Evolutionary conservation across 106 monocot species (phyloP).

Genomic region (Dioscorea dumetorum): DNA sequence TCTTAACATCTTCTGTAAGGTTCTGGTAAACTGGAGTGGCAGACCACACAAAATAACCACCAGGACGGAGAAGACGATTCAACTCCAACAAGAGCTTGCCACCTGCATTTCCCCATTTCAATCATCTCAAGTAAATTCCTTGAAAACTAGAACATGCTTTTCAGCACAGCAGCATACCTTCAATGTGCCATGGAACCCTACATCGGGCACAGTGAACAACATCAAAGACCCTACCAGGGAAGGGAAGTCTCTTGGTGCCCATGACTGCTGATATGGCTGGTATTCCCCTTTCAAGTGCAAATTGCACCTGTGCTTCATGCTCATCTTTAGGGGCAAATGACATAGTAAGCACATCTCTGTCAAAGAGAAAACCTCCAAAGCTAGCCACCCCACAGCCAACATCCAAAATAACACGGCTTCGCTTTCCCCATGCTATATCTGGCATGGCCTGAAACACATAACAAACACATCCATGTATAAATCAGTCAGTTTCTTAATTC

Average conservation of each 20-base stretch:
- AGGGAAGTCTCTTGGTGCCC: constrained; percentile 90
- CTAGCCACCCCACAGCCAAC: constrained; percentile 96
- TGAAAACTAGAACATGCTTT: background rate
- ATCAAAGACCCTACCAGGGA: constrained; percentile 77
- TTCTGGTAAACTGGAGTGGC: constrained; percentile 83
- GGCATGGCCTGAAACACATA: constrained; percentile 38
- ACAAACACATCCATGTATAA: background rate
- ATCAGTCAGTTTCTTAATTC: background rate
- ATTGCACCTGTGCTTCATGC: constrained; percentile 94
- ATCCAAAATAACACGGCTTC: constrained; percentile 62
- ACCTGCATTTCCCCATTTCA: constrained; percentile 34
- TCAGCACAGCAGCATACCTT: constrained; percentile 37
- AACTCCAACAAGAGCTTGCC: constrained; percentile 86
- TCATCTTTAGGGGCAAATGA: constrained; percentile 98
- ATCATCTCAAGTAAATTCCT: background rate
- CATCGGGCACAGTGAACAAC: constrained; percentile 90
- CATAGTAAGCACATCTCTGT: constrained; percentile 75
- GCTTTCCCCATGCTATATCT: constrained; percentile 75
- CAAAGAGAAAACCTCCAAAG: constrained; percentile 83
- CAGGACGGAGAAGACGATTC: constrained; percentile 76
- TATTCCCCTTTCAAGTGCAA: constrained; percentile 95
- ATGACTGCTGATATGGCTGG: constrained; percentile 88
- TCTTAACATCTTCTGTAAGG: constrained; percentile 59
- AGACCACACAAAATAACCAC: constrained; percentile 94
- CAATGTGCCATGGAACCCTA: constrained; percentile 92